A percentile compares a stretch with the other conserved stretches of the same genome.
phyloP scores from a whole-genome alignment of 2,329 filamentous ascomycete species.

The Hypoxylon sp. region DNA sequence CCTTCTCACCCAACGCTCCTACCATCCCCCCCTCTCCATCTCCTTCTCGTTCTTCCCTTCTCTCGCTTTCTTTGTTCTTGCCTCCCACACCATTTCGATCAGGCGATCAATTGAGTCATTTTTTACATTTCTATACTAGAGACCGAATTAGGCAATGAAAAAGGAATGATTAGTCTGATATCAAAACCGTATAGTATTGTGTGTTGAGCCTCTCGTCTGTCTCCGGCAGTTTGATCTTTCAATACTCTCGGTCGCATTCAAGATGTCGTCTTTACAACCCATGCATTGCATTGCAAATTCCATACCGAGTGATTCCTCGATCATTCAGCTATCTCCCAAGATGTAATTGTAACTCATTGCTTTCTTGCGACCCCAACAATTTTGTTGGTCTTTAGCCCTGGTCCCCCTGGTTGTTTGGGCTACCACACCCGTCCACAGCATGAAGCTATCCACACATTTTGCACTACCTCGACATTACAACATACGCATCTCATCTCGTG shows the following conservation, averaged over 20 bases:
- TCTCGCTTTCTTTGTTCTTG: slow-evolving; percentile 45
- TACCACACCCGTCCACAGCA: slow-evolving; percentile 33
- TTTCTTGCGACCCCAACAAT: slow-evolving; percentile 21
- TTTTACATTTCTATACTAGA: slow-evolving; percentile 38
- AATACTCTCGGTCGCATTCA: slow-evolving; percentile 48
- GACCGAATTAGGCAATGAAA: slow-evolving; percentile 31
- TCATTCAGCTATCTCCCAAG: slow-evolving; percentile 38
- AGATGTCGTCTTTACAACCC: slow-evolving; percentile 40
- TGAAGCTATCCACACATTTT: slow-evolving; percentile 53
- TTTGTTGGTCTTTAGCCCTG: slow-evolving; percentile 6
- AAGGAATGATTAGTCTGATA: slow-evolving; percentile 43
- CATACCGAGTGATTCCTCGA: slow-evolving; percentile 33
- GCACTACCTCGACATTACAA: slow-evolving; percentile 39
- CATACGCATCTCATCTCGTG: slow-evolving; percentile 12
- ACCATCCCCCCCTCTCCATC: slow-evolving; percentile 43
- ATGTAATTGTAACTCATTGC: slow-evolving; percentile 28
- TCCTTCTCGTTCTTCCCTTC: slow-evolving; percentile 49
- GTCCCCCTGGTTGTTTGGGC: slow-evolving; percentile 15
- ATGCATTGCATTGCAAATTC: slow-evolving; percentile 36
- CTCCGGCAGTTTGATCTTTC: slow-evolving; percentile 42
- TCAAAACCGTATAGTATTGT: slow-evolving; percentile 37
- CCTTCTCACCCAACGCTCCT: slow-evolving; percentile 47
- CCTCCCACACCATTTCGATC: slow-evolving; percentile 48
- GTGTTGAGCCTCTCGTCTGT: slow-evolving; percentile 32
- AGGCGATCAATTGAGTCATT: slow-evolving; percentile 51